phyloP scores from a whole-genome alignment of 768 basidiomycete genomes.

The Tylopilus subfusipes region DNA sequence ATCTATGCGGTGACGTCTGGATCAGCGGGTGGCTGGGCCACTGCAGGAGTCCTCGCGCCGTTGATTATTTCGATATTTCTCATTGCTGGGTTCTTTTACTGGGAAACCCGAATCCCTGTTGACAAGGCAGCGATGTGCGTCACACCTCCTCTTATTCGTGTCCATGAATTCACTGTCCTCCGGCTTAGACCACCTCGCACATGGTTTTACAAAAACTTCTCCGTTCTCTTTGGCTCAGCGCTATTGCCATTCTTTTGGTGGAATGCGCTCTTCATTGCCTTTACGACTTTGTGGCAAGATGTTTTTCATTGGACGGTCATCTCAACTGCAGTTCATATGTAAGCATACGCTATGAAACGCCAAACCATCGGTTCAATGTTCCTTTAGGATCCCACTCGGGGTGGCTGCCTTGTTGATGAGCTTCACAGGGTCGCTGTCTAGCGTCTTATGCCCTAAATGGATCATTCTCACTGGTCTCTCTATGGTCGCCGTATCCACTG shows the following conservation, averaged over 20 bases:
- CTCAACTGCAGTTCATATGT: slow-evolving; percentile 40
- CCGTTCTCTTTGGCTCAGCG: slow-evolving; percentile 36
- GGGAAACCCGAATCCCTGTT: slow-evolving; percentile 41
- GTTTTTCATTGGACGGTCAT: slow-evolving; percentile 42
- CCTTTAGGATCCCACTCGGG: slow-evolving; percentile 41
- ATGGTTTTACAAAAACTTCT: slow-evolving; percentile 43
- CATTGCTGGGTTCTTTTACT: slow-evolving; percentile 45
- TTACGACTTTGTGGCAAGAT: slow-evolving; percentile 40
- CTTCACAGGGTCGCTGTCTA: slow-evolving; percentile 39
- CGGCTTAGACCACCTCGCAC: slow-evolving; percentile 37
- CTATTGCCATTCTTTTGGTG: slow-evolving; percentile 44
- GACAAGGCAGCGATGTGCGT: slow-evolving; percentile 43
- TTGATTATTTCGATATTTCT: slow-evolving; percentile 44
- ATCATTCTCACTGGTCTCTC: slow-evolving; percentile 42
- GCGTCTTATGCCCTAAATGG: slow-evolving; percentile 40
- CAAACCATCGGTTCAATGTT: background rate
- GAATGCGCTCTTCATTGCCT: slow-evolving; percentile 32
- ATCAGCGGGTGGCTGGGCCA: slow-evolving; percentile 47
- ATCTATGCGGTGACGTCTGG: slow-evolving; percentile 46
- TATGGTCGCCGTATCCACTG: slow-evolving; percentile 37
- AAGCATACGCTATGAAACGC: slow-evolving; percentile 5
- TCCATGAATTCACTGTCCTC: background rate
- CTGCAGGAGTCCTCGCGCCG: slow-evolving; percentile 42
- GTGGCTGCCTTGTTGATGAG: slow-evolving; percentile 35
- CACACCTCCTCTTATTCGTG: background rate